Evolutionary conservation across 1,139 yeast genomes (phyloP).

Genomic region (Schizosaccharomyces versatilis): DNA sequence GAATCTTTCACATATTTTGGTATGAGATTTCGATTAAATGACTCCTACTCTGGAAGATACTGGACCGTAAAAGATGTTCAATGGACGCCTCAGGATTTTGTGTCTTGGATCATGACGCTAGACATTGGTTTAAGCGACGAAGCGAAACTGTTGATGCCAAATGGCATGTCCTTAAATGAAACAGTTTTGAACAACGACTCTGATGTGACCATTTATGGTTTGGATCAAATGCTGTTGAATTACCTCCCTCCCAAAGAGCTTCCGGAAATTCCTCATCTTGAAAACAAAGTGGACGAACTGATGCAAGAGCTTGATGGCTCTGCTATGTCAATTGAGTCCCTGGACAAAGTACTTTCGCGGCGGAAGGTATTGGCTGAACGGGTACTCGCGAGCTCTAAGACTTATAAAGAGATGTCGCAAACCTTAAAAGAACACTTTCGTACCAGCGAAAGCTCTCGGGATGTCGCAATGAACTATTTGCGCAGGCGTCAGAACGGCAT

Average conservation of each 20-base stretch:
- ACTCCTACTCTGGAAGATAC: background rate
- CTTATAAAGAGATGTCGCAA: background rate
- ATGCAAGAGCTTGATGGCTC: too few relatives aligned
- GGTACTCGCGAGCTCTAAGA: background rate
- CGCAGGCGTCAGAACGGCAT: background rate
- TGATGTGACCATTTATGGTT: background rate
- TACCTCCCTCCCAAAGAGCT: background rate
- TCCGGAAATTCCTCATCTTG: background rate
- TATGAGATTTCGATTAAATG: slow-evolving; percentile 1
- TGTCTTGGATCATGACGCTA: background rate
- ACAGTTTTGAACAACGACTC: background rate
- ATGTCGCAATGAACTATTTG: background rate
- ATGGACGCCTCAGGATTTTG: background rate
- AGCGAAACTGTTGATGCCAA: background rate
- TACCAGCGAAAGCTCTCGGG: background rate
- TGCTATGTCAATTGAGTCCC: too few relatives aligned
- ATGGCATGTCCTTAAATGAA: background rate
- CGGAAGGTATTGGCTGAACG: background rate
- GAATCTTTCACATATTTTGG: too few relatives aligned
- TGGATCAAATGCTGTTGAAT: background rate
- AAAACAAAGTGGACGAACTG: background rate
- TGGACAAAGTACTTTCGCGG: background rate
- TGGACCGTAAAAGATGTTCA: background rate
- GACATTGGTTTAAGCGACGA: background rate
- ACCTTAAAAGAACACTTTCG: background rate